These are phyloP conservation scores for Diaporthe australafricana DNA, from an alignment of 2,329 filamentous ascomycete genomes.

Conservation along the genomic window DNA sequence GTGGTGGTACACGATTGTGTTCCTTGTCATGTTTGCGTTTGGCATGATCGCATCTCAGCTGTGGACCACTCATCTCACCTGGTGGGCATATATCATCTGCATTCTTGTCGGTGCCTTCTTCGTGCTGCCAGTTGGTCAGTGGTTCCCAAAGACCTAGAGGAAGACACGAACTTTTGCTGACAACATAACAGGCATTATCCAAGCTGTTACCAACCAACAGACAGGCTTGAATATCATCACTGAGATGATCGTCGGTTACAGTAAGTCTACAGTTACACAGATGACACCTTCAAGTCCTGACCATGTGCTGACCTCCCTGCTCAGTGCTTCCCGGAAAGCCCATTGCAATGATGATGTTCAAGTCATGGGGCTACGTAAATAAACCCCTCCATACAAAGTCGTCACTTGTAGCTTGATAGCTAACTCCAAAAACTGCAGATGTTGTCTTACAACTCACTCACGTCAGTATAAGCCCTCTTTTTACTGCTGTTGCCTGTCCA, in stretches of 20 bases:
- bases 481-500: no score
- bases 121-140: slow-evolving; percentile 36
- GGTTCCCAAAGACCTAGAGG: neutral
- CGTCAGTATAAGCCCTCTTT: no score
- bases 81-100: slow-evolving; percentile 39
- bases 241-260: slow-evolving; percentile 36
- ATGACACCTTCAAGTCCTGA: no score
- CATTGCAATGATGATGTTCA: slow-evolving; percentile 20
- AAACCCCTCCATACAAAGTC: no score
- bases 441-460: no score
- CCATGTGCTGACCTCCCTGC: no score
- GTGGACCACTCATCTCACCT: slow-evolving; percentile 32
- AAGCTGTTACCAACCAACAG: slow-evolving; percentile 37
- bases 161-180: neutral
- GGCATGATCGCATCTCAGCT: slow-evolving; percentile 12
- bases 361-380: no score
- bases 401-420: no score
- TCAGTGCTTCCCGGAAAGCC: slow-evolving; percentile 6
- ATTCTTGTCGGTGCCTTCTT: slow-evolving; percentile 37
- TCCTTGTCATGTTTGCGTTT: slow-evolving; percentile 33
- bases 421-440: no score
- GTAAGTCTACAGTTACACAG: no score
- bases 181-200: slow-evolving; percentile 37
- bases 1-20: slow-evolving; percentile 57
- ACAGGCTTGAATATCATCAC: slow-evolving; percentile 18